phyloP scores from a whole-genome alignment of 2,329 filamentous ascomycete genomes.

The Aschersonia sp. region DNA sequence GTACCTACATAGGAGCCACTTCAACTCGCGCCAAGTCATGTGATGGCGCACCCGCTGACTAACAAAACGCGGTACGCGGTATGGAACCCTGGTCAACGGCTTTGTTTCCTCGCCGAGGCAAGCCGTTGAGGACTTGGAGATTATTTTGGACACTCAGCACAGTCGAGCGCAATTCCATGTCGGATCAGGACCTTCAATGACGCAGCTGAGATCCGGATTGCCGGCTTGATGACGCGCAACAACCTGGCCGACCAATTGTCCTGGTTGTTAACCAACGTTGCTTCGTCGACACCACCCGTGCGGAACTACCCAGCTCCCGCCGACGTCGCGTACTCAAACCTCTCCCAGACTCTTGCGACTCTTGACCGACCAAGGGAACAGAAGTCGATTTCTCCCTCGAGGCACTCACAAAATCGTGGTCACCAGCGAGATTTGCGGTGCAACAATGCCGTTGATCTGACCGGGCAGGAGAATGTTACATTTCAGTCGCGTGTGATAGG shows the following conservation, averaged over 20 bases:
- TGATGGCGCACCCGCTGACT: not conserved
- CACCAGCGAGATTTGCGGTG: constrained; percentile 1
- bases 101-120: not conserved
- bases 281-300: constrained; percentile 23
- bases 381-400: not conserved
- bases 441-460: constrained; percentile 10
- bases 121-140: not conserved
- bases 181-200: not conserved
- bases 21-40: not conserved
- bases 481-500: constrained; percentile 13
- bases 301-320: constrained; percentile 20
- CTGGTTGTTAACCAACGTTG: constrained; percentile 38
- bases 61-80: not conserved
- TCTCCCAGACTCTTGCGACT: constrained; percentile 12
- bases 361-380: constrained; percentile 1
- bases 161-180: not conserved
- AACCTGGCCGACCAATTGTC: constrained; percentile 42
- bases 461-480: constrained; percentile 10
- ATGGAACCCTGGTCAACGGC: not conserved
- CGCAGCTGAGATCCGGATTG: not conserved
- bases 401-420: not conserved
- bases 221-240: constrained; percentile 47
- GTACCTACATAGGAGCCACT: not conserved
- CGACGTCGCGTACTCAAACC: constrained; percentile 11
- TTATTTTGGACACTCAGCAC: no score